A percentile compares a stretch with the other conserved stretches of the same genome.
phyloP scores from a whole-genome alignment of 2,329 filamentous ascomycete genomes.

The Diaporthe humulicola region DNA sequence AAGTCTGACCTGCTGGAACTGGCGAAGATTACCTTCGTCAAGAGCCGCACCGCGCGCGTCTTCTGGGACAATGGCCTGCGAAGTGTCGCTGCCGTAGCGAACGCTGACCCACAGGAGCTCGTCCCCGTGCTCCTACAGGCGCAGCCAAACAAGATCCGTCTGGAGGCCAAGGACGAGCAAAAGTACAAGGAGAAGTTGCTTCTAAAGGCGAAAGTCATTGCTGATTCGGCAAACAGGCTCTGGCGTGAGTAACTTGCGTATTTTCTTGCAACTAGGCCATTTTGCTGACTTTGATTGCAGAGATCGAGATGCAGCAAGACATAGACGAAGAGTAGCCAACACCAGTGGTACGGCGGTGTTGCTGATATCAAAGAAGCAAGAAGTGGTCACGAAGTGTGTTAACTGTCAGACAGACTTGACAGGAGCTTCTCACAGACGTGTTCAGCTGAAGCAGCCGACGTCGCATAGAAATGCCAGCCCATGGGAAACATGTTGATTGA shows the following conservation, averaged over 20 bases:
- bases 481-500: neutral
- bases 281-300: slow-evolving; percentile 49
- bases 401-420: neutral
- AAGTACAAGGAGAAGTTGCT: slow-evolving; percentile 75
- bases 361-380: neutral
- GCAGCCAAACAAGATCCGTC: slow-evolving; percentile 74
- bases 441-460: neutral
- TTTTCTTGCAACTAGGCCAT: slow-evolving; percentile 7
- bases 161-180: slow-evolving; percentile 68
- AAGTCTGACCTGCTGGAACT: slow-evolving; percentile 78
- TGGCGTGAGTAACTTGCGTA: slow-evolving; percentile 67
- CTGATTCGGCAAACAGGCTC: slow-evolving; percentile 75
- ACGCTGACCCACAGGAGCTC: slow-evolving; percentile 76
- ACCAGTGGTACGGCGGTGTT: neutral
- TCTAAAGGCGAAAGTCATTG: slow-evolving; percentile 76
- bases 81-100: slow-evolving; percentile 76
- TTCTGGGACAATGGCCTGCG: slow-evolving; percentile 85
- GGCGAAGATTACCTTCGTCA: slow-evolving; percentile 80
- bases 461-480: neutral
- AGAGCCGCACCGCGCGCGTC: slow-evolving; percentile 79
- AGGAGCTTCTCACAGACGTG: neutral
- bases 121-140: slow-evolving; percentile 81
- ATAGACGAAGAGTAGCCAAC: slow-evolving; percentile 57
- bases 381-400: neutral
- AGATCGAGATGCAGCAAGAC: slow-evolving; percentile 65